Base-by-base conservation (phyloP, 495 filamentous ascomycete genomes). In the Penicillium dipodomyicola region DNA sequence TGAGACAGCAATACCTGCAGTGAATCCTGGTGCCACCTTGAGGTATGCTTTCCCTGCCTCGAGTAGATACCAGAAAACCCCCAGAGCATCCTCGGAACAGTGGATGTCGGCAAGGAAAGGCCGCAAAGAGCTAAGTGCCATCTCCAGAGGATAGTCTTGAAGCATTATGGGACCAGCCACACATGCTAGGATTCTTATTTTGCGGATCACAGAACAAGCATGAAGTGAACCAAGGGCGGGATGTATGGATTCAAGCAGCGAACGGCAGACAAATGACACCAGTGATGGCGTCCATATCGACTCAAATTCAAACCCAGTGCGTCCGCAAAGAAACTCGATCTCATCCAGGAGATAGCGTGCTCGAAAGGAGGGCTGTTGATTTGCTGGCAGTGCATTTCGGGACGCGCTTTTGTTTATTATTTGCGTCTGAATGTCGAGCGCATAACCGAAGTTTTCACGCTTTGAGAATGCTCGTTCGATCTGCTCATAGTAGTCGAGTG, bases 71-170 rank as follows among this genome's bases (percentile, higher is more conserved):
- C 91, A 90, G 41, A 90, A 80, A 32, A 99, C 81, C 0, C 91
- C 93, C 32, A 97, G 72, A 5, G 90, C 84, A 75, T 99, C 94
- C 60, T 96, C 90, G n/a, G 92, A 88, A 68, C 92, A 97, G 64
- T 92, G 84, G 2, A 83, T 73, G 62, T 97, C 89, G 1, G 84
- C 82, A 19, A 97, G 77, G 58, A 89, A 96, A 2, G 87, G 86
- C 17, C 86, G 79, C 40, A 97, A 78, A 4, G 90, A 84, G 62
- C 91, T 88, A 23, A 97, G 76, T 1, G 92, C 75, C 91, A 96
- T 95, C 65, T 97, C 90, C n/a, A 97, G 71, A 6, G 90, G 88
- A 70, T 97, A 97, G 1, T 86, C 87, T 47, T 83, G 71, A 40
- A 87, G 74, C 25, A 89, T 89, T 17, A 83, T 77, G 17, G 78